A percentile compares a stretch with the other conserved stretches of the same genome.
Conservation (phyloP, 371 early-diverging fungal genomes). For the Rhizomucor miehei region DNA sequence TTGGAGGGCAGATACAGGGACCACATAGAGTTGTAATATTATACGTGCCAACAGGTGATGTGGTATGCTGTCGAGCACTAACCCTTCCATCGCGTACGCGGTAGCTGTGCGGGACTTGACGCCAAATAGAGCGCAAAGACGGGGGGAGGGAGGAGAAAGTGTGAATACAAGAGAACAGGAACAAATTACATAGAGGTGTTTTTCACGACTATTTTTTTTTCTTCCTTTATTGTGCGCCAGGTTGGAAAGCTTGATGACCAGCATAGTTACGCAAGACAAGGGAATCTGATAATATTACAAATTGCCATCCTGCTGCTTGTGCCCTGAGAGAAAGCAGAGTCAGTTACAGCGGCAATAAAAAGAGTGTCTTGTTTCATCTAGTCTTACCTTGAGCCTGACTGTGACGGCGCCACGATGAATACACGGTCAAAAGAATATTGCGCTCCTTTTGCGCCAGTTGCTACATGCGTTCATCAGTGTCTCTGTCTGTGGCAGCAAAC, state of each 20-base stretch:
- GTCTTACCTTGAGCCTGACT: conserved; percentile 44
- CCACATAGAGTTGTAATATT: conserved; percentile 26
- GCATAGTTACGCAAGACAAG: conserved; percentile 32
- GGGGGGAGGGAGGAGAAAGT: no score
- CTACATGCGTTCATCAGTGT: neutral
- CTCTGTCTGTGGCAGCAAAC: no score
- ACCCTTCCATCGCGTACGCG: conserved; percentile 23
- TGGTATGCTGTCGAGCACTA: conserved; percentile 30
- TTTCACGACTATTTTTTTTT: no score
- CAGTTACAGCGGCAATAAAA: neutral
- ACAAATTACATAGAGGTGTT: no score
- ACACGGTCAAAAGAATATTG: conserved; percentile 51
- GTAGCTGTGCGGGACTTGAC: no score
- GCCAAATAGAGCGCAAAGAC: no score
- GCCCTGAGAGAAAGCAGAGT: conserved; percentile 24
- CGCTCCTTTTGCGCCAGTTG: conserved; percentile 18
- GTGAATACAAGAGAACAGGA: no score
- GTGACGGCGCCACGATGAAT: conserved; percentile 53
- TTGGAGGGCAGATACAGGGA: conserved; percentile 15
- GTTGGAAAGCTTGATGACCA: neutral
- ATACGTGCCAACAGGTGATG: conserved; percentile 27
- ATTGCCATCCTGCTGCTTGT: conserved; percentile 49
- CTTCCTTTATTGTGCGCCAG: neutral
- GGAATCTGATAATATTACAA: conserved; percentile 52
- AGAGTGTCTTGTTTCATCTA: neutral